Base-by-base conservation (phyloP, 345 rosid genomes). In the Salix brachista region DNA sequence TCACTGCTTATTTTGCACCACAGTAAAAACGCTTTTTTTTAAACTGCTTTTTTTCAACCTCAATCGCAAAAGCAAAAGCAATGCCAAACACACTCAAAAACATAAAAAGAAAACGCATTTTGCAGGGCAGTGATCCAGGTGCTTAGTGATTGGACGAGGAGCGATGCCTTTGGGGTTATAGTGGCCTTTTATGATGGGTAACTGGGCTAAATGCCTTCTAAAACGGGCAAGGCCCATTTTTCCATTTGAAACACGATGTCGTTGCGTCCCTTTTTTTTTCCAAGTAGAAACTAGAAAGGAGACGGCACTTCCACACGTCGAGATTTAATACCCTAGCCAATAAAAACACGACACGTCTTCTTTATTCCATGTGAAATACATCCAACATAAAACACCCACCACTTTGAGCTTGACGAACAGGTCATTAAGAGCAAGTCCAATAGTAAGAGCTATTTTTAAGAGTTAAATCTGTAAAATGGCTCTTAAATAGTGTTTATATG, bases 311-410 rank as follows among this genome's bases (percentile, higher is more conserved):
- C 39, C 64, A 72, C 80, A 68, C 84, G 84, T 75, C 80, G 44
- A 44, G 46, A 60, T 12, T 34, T 41, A 28, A 52, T n/a, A 70
- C 8, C 11, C 4, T 10, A 11, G 13, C 86, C 74, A 83, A 67
- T 78, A 39, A 21, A 0, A 18, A 26, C 10, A 12, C 19, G 82
- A 81, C 86, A 83, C 70, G 32, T 48, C 75, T 56, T 65, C 28
- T n/a, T 2, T 1, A 8, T 2, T 34, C 79, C 81, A 71, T 71
- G 74, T 70, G 78, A 48, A 42, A n/a, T 10, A 44, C 37, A 2
- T 11, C 54, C 23, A 19, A 1, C 17, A 44, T 13, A 0, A 13
- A 44, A 44, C 5, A 25, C n/a, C 72, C 25, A 1, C 14, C 14
- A 69, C 42, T 5, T 4, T 5, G n/a, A 18, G 25, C 10, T 16